A percentile compares a stretch with the other conserved stretches of the same genome.
phyloP scores from a whole-genome alignment of 129 eudicot genomes.

The Oenanthe sinensis region DNA sequence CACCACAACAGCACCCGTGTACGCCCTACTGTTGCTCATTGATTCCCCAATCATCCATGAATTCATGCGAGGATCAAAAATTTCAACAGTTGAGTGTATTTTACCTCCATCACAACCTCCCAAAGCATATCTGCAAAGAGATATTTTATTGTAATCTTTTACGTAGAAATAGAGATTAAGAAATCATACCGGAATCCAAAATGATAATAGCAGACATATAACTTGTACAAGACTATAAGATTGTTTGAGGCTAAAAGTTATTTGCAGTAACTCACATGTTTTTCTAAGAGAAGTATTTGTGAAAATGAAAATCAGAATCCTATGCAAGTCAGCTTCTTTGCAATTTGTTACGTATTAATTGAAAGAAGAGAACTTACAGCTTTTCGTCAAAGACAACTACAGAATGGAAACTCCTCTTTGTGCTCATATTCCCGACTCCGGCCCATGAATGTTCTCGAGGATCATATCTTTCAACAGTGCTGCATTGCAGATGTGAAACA shows the following conservation, averaged over 20 bases:
- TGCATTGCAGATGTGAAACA: slow-evolving; percentile 15
- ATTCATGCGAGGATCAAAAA: slow-evolving; percentile 40
- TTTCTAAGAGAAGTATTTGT: neutral
- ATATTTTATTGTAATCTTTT: neutral
- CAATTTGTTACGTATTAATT: neutral
- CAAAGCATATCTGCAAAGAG: slow-evolving; percentile 38
- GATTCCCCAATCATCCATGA: slow-evolving; percentile 36
- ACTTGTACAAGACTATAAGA: neutral
- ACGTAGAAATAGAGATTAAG: neutral
- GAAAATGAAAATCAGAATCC: neutral
- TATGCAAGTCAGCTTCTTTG: neutral
- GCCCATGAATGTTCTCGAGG: slow-evolving; percentile 68
- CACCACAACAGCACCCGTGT: slow-evolving; percentile 21
- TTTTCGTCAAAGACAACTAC: slow-evolving; percentile 51
- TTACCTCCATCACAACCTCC: slow-evolving; percentile 40
- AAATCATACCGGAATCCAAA: neutral
- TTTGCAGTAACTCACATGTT: neutral
- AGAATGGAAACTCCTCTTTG: slow-evolving; percentile 71
- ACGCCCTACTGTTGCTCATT: slow-evolving; percentile 33
- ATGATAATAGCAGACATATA: neutral
- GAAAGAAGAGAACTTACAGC: slow-evolving; percentile 40
- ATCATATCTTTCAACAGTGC: slow-evolving; percentile 72
- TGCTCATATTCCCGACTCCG: slow-evolving; percentile 35
- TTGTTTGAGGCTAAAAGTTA: neutral
- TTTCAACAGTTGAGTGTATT: slow-evolving; percentile 38